phyloP scores from a whole-genome alignment of 768 basidiomycete species.

The Russula vinacea region DNA sequence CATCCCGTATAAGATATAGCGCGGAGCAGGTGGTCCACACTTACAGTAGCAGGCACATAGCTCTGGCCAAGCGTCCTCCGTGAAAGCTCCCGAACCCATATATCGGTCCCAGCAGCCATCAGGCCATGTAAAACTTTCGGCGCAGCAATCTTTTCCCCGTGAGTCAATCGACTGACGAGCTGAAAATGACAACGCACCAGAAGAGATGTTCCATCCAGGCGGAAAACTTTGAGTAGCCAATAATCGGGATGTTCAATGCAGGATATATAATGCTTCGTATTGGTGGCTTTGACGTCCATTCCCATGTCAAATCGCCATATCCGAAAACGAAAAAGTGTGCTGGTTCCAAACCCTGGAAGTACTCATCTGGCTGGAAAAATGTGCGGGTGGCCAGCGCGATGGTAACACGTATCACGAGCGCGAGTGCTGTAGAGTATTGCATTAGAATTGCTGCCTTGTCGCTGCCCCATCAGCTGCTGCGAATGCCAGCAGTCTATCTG shows the following conservation, averaged over 20 bases:
- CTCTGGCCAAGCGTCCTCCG: slow-evolving; percentile 52
- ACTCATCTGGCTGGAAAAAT: slow-evolving; percentile 97
- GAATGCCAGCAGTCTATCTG: not conserved
- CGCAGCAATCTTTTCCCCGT: slow-evolving; percentile 53
- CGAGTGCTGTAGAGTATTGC: slow-evolving; percentile 32
- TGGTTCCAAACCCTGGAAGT: slow-evolving; percentile 90
- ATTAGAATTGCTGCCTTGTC: not conserved
- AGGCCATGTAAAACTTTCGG: slow-evolving; percentile 75
- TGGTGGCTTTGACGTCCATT: slow-evolving; percentile 73
- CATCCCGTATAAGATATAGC: slow-evolving; percentile 4
- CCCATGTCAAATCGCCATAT: slow-evolving; percentile 93
- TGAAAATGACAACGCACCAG: slow-evolving; percentile 52
- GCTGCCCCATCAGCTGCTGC: not conserved
- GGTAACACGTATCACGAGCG: slow-evolving; percentile 51
- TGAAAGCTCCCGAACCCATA: slow-evolving; percentile 64
- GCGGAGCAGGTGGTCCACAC: slow-evolving; percentile 35
- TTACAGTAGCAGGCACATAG: slow-evolving; percentile 60
- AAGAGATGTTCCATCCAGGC: slow-evolving; percentile 52
- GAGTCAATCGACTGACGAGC: not conserved
- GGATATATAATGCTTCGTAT: slow-evolving; percentile 84
- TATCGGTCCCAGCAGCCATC: slow-evolving; percentile 78
- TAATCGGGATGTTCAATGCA: slow-evolving; percentile 77
- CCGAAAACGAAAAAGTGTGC: slow-evolving; percentile 88
- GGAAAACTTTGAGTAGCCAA: slow-evolving; percentile 56
- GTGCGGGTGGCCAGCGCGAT: slow-evolving; percentile 73